Base-by-base conservation (phyloP, 1,284 basidiomycete genomes). In the Trichosporon sp. region DNA sequence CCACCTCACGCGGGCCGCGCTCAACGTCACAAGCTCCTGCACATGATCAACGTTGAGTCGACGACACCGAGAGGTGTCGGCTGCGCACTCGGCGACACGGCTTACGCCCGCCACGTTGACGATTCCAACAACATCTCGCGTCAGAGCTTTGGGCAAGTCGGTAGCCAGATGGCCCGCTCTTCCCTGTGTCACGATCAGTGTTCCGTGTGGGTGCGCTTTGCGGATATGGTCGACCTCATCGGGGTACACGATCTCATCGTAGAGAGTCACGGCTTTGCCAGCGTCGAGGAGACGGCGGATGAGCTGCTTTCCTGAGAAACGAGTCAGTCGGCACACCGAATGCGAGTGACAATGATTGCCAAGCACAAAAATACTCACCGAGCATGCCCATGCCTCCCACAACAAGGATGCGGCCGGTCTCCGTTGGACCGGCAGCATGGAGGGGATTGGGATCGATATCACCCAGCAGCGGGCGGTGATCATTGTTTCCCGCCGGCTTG, bases 51-150 rank as follows among this genome's bases (percentile, higher is more conserved):
- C 71, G 58, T 77, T 77, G 64, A 77, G 72, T 59, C 72, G 71
- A 34, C 54, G 40, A 59, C 75, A 77, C 58, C 74, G 73, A 16
- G 49, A 54, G 31, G 70, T 66, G 66, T 75, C 73, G 59, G 74
- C 72, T 4, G 73, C 40, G 33, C 75, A 77, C 70, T 70, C 71
- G 13, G 65, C 58, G 1, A 75, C 71, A 6, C 74, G 66, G 2
- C 72, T 72, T 8, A 77, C 73, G 19, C 72, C 75, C 1, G 73
- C 75, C 32, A 77, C 71, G 54, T 77, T 66, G 49, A 77, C 70
- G 25, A 75, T 67, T 1, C 75, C 75, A 13, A 52, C 58, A 31
- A 73, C 70, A 63, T 74, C 73, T 10, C 49, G 49, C 16, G 49
- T 54, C 27, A 54, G 49, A 5, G 49, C 49, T 27, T 54, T 54